Evolutionary conservation across 2,329 filamentous ascomycete genomes (phyloP).

Genomic region (Monosporascus sp.): DNA sequence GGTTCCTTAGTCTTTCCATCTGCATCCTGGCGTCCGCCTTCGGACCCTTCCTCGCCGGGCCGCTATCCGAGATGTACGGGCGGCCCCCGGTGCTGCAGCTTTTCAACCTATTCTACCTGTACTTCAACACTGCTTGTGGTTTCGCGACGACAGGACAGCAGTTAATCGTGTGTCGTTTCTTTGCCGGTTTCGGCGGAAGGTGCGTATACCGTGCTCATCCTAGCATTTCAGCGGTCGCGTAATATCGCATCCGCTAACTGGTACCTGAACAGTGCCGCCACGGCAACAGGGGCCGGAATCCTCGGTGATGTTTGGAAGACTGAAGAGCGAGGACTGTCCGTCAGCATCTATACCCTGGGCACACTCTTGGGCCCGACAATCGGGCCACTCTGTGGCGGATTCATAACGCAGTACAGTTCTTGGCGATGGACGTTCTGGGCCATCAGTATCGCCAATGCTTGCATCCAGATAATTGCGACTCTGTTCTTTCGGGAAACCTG

Average conservation of each 20-base stretch:
- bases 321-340: constrained; percentile 29
- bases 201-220: too few species aligned
- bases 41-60: constrained; percentile 41
- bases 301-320: neutral
- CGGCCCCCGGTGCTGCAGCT: constrained; percentile 44
- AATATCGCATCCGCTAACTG: neutral
- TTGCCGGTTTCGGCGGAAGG: constrained; percentile 49
- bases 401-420: constrained; percentile 53
- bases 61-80: constrained; percentile 46
- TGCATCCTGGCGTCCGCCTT: constrained; percentile 46
- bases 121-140: constrained; percentile 53
- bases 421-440: constrained; percentile 70
- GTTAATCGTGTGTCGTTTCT: constrained; percentile 49
- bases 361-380: constrained; percentile 58
- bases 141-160: constrained; percentile 42
- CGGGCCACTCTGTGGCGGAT: constrained; percentile 55
- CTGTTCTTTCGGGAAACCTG: constrained; percentile 61
- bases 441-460: constrained; percentile 52
- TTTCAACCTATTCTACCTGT: constrained; percentile 37
- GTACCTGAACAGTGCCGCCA: neutral
- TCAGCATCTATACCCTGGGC: constrained; percentile 54
- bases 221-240: neutral
- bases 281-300: neutral
- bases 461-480: constrained; percentile 52
- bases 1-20: constrained; percentile 33